phyloP scores from a whole-genome alignment of 2,329 filamentous ascomycete species.

The Cryphonectria nitschkei region DNA sequence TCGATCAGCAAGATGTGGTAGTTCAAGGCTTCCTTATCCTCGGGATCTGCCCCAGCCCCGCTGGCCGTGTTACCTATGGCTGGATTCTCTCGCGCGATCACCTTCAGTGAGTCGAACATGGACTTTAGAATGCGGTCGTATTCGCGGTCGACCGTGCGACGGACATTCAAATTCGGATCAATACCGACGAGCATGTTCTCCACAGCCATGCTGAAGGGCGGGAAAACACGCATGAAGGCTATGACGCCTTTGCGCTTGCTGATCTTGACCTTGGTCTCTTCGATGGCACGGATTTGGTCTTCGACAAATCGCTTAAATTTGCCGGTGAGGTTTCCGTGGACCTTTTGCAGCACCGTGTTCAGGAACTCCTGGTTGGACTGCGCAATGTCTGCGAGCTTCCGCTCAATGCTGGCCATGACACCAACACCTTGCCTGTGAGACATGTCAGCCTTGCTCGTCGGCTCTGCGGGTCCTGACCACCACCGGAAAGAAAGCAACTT shows the following conservation, averaged over 20 bases:
- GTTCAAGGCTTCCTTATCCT: constrained; percentile 96
- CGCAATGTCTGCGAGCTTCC: constrained; percentile 75
- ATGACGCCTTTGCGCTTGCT: constrained; percentile 98
- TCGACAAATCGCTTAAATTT: constrained; percentile 90
- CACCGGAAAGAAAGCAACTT: constrained; percentile 48
- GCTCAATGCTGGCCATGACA: constrained; percentile 78
- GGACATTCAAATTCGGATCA: constrained; percentile 63
- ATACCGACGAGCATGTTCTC: constrained; percentile 77
- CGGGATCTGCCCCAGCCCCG: constrained; percentile 54
- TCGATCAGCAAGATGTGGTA: constrained; percentile 97
- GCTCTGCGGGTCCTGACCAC: not conserved
- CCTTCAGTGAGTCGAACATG: constrained; percentile 97
- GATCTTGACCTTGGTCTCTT: constrained; percentile 98
- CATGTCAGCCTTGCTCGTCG: constrained; percentile 27
- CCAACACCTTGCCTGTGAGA: constrained; percentile 79
- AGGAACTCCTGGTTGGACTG: constrained; percentile 95
- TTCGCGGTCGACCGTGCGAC: constrained; percentile 80
- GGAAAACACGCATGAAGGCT: constrained; percentile 92
- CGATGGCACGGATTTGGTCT: constrained; percentile 91
- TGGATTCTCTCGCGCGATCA: constrained; percentile 79
- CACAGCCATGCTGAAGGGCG: constrained; percentile 78
- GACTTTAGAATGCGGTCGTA: constrained; percentile 88
- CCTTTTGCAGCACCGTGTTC: constrained; percentile 73
- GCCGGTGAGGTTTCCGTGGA: constrained; percentile 73
- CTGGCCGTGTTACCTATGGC: constrained; percentile 46